A percentile compares a stretch with the other conserved stretches of the same genome.
These are phyloP conservation scores for Cyclostephanos tholiformis DNA, from an alignment of 108 stramenopile genomes.

Conservation along the genomic window DNA sequence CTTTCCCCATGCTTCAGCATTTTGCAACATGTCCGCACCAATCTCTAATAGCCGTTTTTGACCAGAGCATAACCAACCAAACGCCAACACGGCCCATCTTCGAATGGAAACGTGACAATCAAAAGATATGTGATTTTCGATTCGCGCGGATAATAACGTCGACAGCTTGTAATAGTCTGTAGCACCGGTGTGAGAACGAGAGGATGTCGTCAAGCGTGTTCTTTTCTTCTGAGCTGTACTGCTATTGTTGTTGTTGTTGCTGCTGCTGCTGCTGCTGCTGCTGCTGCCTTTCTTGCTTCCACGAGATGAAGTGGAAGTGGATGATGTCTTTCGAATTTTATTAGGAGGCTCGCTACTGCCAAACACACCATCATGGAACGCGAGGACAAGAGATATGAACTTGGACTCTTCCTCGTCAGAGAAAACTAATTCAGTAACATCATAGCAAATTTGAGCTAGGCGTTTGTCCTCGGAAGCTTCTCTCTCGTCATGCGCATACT, in stretches of 20 bases:
- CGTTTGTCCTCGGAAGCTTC: neutral
- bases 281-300: neutral
- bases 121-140: constrained; percentile 43
- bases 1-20: constrained; percentile 27
- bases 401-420: constrained; percentile 13
- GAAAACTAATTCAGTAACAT: constrained; percentile 24
- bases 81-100: constrained; percentile 46
- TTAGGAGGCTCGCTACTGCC: constrained; percentile 14
- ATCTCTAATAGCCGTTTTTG: constrained; percentile 41
- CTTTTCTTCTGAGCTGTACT: neutral
- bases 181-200: neutral
- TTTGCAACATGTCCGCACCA: constrained; percentile 23
- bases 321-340: constrained; percentile 9
- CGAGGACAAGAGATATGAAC: neutral
- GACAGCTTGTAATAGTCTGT: constrained; percentile 22
- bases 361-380: neutral
- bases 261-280: neutral
- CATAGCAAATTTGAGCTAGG: constrained; percentile 24
- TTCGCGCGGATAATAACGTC: constrained; percentile 22
- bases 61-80: constrained; percentile 48
- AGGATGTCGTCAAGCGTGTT: neutral
- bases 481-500: neutral
- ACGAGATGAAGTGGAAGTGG: constrained; percentile 5
- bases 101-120: constrained; percentile 49
- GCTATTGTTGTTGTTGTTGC: too few relatives aligned